Conservation (phyloP, 2,329 filamentous ascomycete genomes). For the Ceratocystis diversiconidia region DNA sequence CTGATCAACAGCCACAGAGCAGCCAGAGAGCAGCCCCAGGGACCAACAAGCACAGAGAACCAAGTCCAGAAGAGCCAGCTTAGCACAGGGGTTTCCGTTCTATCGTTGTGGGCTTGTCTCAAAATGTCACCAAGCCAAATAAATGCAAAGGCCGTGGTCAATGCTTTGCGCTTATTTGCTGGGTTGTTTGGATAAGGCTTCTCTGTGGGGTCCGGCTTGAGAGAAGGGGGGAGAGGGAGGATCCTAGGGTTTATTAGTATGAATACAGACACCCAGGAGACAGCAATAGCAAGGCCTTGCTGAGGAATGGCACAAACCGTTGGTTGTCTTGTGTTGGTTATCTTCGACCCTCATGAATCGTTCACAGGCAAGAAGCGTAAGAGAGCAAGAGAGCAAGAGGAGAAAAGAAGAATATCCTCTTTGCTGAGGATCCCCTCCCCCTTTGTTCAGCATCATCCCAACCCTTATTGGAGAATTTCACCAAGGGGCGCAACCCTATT, state of each 20-base stretch:
- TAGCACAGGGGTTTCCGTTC: background rate
- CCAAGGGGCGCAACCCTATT: background rate
- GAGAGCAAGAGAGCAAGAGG: background rate
- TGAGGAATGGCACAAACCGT: background rate
- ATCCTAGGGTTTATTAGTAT: background rate
- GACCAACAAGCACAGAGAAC: too few relatives aligned
- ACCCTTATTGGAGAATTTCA: too few relatives aligned
- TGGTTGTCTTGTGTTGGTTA: background rate
- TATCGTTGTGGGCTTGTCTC: constrained; percentile 8
- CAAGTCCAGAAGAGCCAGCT: too few relatives aligned
- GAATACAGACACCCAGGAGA: background rate
- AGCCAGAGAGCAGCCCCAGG: too few relatives aligned
- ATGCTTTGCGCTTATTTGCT: constrained; percentile 1
- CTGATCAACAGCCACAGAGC: too few relatives aligned
- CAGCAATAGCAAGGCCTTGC: too few relatives aligned
- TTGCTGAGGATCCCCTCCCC: background rate
- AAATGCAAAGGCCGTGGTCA: background rate
- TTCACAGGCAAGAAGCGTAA: too few relatives aligned
- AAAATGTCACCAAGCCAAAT: constrained; percentile 5
- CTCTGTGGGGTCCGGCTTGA: background rate
- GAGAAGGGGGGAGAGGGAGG: background rate
- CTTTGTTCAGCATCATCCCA: background rate
- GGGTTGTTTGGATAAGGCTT: background rate
- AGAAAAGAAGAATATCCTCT: background rate
- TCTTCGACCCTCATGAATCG: background rate